Evolutionary conservation across 2,329 filamentous ascomycete genomes (phyloP), one percentile per base, ranked within the genome.

Genomic region (Blastomyces silverae): DNA sequence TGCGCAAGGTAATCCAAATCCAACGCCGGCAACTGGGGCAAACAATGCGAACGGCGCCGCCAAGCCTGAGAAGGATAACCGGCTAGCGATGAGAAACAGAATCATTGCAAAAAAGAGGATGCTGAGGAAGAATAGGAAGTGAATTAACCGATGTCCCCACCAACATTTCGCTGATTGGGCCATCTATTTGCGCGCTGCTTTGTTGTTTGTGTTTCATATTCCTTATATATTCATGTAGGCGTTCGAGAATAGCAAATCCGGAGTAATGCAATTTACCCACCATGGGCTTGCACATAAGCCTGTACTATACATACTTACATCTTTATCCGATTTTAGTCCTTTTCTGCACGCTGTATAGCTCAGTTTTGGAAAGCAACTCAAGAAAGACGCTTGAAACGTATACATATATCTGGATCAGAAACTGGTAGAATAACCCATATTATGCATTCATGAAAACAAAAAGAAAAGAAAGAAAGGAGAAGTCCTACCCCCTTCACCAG

Each of bases 51-150:
- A 69, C 20, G 70, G 71, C n/a, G 59, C 55, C n/a, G 59, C 55
- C n/a, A 68, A 69, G 20, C 60, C 75, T 20, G 76, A 77, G 44
- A 77, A 79, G 44, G 77, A 80, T 60, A 84, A 87, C 71, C 83
- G 81, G 67, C 79, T 85, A 63, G 84, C 84, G 34, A 85, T 84
- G 73, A 79, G 85, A 67, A 90, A 91, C 72, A 88, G 87, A 72
- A 90, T 97, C 72, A 95, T 96, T 76, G 88, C 87, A 60, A 88
- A 90, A 76, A 97, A 96, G 81, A 84, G 91, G 67, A 85, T 89
- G 80, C 84, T 89, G 81, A 85, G 91, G 64, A 81, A 80, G 68
- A 73, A 76, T 66, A 89, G 89, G 77, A 89, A 88, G 67, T 52
- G 48, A 73, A 75, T 57, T 75, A 74, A 67, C n/a, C 3, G 25